Base-by-base conservation (phyloP, 805 yeast species). In the Nakazawaea laoshanensis region DNA sequence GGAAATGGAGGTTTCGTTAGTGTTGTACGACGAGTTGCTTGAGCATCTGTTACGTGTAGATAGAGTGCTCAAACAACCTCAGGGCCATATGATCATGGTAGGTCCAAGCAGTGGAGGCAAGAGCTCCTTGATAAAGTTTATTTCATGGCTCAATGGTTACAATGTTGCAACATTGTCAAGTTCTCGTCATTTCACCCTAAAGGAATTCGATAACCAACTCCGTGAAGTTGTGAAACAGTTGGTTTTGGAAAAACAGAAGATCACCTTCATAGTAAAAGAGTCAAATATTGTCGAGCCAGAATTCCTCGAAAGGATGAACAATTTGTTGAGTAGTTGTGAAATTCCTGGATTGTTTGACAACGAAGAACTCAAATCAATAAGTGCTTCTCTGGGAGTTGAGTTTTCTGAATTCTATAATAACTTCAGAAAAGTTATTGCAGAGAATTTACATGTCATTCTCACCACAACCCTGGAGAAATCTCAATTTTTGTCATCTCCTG, bases 261-360 rank as follows among this genome's bases (percentile, higher is more conserved):
- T 77, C 0, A 82, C 94, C 42, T 72, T 85, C 35, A 60, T 88
- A 14, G 65, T 89, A 13, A 95, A 86, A 43, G 96, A 89, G 45
- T 75, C 94, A 0, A 73, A 78, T 19, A 72, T 87, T 32, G 44
- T 77, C 26, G 88, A 84, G 21, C 65, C 94, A 0, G 63, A 92
- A 0, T 89, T 88, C 47, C 55, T 89, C 19, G 97, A 89, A 52
- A 61, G 95, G 40, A 86, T 89, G 92, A 89, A 89, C 46, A 84
- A 95, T 0, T 58, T 89, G n/a, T 63, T 89, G 24, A 96, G 96
- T 0, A 89, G 89, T 53, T 83, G 95, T 0, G 96, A 89, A 47
- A 67, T 87, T 24, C 96, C 96, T 1, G 96, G 95, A 4, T 57
- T 89, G 10, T 89, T 85, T 51, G 82, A 73, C 36, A 87, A 77